Evolutionary conservation across 352 stramenopile genomes (phyloP).

Genomic region (Halophytophthora batemanensis): DNA sequence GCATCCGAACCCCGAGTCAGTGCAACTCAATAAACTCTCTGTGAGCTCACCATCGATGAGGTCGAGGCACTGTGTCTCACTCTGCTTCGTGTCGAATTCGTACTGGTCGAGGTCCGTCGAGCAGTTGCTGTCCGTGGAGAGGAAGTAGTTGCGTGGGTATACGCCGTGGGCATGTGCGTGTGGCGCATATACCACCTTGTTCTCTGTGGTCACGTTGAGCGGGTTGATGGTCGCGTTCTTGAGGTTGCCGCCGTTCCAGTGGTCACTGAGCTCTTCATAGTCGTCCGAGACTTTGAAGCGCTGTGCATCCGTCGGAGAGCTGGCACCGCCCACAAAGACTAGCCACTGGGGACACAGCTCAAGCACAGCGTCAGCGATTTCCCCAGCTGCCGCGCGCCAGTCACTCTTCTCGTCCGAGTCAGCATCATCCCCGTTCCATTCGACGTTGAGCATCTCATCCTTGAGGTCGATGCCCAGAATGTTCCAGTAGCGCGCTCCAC

Average conservation of each 20-base stretch:
- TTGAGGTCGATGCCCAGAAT: constrained; percentile 69
- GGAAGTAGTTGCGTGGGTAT: constrained; percentile 63
- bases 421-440: constrained; percentile 26
- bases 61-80: constrained; percentile 37
- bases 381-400: constrained; percentile 35
- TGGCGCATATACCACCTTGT: constrained; percentile 71
- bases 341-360: constrained; percentile 61
- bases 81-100: constrained; percentile 13
- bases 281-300: constrained; percentile 37
- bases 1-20: constrained; percentile 35
- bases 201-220: constrained; percentile 31
- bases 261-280: constrained; percentile 37
- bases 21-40: constrained; percentile 36
- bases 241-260: constrained; percentile 67
- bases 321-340: constrained; percentile 56
- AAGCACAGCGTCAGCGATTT: constrained; percentile 39
- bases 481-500: constrained; percentile 61
- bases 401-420: constrained; percentile 30
- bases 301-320: constrained; percentile 34
- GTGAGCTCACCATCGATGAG: constrained; percentile 36
- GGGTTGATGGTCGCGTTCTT: constrained; percentile 52
- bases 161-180: constrained; percentile 58
- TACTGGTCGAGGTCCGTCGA: constrained; percentile 20
- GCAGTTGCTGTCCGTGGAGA: constrained; percentile 39
- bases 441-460: constrained; percentile 42